Evolutionary conservation across 2,329 filamentous ascomycete genomes (phyloP), one percentile per base, ranked within the genome.

Genomic region (Bipolaris victoriae): DNA sequence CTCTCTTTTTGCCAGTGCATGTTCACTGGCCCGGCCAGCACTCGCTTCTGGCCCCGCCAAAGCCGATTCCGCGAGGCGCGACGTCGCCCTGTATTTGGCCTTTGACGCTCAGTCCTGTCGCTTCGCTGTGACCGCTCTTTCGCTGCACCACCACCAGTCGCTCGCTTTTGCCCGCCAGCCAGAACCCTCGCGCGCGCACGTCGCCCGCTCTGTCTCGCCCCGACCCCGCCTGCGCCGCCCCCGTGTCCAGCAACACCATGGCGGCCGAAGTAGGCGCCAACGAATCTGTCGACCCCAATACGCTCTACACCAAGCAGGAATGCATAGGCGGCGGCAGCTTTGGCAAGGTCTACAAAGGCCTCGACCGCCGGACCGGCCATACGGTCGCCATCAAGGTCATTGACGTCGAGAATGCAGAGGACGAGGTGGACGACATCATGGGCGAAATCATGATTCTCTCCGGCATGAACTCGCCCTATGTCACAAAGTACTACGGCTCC

Each of bases 401-500:
- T 76, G 95, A 99, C 72, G 95, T 99, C 65, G 95, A 99, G 79
- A 97, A 95, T 80, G 95, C 95, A 71, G 95, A 99, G 79, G 95
- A 99, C 77, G 95, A 99, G 80, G 94, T 99, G 67, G 95, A 98
- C 81, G 95, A 99, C 79, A 99, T 99, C 70, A 97, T 98, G 76
- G 92, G 97, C 76, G 95, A 99, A 80, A 98, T 99, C 67, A 92
- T 94, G 66, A 98, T 99, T 69, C 84, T 99, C 53, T 97, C 95
- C 31, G 94, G 96, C 78, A 86, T 99, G 65, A 91, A 96, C 79
- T 98, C 94, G 16, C 92, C 92, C 16, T 97, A 96, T 74, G 94
- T 98, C 61, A 99, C 95, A 37, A 95, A 96, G 77, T 99, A 99
- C 82, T 92, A 97, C 80, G 95, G 95, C 65, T 97, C 94, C 55